A percentile compares a stretch with the other conserved stretches of the same genome.
Evolutionary conservation across 176 grass and related monocot genomes (phyloP).

Genomic region (Areca catechu): DNA sequence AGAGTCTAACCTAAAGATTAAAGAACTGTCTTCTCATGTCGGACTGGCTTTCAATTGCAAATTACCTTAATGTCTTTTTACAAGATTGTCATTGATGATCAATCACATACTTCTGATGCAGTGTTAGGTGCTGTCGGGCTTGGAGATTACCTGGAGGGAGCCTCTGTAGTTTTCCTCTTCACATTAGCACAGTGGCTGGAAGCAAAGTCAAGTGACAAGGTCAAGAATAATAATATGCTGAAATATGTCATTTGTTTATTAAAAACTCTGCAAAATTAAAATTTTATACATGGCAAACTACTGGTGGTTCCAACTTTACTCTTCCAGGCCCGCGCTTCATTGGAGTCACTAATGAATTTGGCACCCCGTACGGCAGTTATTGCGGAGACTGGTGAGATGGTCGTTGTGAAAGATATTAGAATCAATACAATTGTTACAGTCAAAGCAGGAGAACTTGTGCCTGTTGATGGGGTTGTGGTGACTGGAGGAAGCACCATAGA

Average conservation of each 20-base stretch:
- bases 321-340: conserved; percentile 3
- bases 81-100: too few species aligned
- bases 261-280: too few species aligned
- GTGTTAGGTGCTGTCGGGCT: conserved; percentile 3
- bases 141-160: conserved; percentile 8
- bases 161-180: conserved; percentile 9
- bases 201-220: conserved; percentile 2
- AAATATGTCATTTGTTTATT: too few species aligned
- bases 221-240: background rate
- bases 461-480: conserved; percentile 10
- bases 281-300: too few species aligned
- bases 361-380: conserved; percentile 9
- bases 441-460: conserved; percentile 12
- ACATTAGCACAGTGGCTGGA: conserved; percentile 7
- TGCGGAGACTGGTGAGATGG: background rate
- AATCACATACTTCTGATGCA: background rate
- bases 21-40: too few species aligned
- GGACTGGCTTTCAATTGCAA: too few species aligned
- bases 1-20: too few species aligned
- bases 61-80: too few species aligned
- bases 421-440: conserved; percentile 4
- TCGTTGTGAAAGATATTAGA: background rate
- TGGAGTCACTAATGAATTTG: conserved; percentile 10
- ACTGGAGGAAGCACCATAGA: conserved; percentile 5
- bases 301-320: background rate